phyloP scores from a whole-genome alignment of 2,329 filamentous ascomycete genomes.

The Penicillium brevicompactum region DNA sequence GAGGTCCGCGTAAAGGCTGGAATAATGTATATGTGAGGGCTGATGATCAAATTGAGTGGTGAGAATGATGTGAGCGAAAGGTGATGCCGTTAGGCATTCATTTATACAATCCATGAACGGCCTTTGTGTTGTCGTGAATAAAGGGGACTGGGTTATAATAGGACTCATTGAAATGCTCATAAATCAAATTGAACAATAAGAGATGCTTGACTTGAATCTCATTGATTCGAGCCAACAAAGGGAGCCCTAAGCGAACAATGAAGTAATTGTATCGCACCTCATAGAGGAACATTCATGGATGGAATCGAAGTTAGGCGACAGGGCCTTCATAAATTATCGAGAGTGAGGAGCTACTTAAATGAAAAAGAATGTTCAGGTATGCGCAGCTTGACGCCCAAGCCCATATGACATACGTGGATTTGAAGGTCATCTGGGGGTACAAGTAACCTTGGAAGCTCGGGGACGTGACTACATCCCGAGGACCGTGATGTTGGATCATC shows the following conservation, averaged over 20 bases:
- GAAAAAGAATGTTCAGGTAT: not conserved
- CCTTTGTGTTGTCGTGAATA: not conserved
- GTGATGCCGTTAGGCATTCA: not conserved
- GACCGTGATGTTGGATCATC: constrained; percentile 1
- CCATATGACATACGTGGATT: constrained; percentile 21
- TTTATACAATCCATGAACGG: constrained; percentile 6
- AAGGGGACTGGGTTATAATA: not conserved
- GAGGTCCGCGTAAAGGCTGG: not conserved
- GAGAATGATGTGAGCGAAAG: not conserved
- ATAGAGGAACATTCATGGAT: not conserved
- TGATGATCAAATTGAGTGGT: not conserved
- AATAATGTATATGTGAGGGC: not conserved
- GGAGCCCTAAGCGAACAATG: not conserved
- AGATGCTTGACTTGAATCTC: not conserved
- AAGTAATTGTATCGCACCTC: not conserved
- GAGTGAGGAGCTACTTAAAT: not conserved
- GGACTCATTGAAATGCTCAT: not conserved
- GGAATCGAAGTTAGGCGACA: no score
- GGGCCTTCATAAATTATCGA: not conserved
- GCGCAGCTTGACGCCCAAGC: not conserved
- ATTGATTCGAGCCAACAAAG: not conserved
- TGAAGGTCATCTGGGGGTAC: constrained; percentile 20
- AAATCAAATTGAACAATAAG: not conserved
- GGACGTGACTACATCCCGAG: constrained; percentile 19
- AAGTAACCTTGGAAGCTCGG: constrained; percentile 9